phyloP scores from a whole-genome alignment of 495 filamentous ascomycete genomes.

The Jackrogersella minutella region DNA sequence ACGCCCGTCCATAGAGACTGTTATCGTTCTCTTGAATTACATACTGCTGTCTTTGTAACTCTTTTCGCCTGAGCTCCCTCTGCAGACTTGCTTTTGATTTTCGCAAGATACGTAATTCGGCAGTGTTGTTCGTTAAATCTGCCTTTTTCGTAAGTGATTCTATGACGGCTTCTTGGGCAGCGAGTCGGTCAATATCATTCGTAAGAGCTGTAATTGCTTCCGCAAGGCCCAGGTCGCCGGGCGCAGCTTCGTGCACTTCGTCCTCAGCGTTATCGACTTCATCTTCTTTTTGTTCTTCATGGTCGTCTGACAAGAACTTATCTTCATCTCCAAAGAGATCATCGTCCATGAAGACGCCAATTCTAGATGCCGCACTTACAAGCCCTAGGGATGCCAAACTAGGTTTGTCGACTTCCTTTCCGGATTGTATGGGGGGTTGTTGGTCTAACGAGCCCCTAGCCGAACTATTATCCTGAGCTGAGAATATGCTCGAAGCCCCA shows the following conservation, averaged over 20 bases:
- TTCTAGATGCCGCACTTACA: conserved; percentile 78
- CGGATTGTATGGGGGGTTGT: conserved; percentile 37
- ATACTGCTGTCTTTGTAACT: conserved; percentile 96
- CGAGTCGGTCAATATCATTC: conserved; percentile 87
- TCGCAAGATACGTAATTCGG: conserved; percentile 88
- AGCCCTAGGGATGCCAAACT: conserved; percentile 92
- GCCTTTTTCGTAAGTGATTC: conserved; percentile 93
- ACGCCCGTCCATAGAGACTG: conserved; percentile 91
- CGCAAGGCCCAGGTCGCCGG: conserved; percentile 90
- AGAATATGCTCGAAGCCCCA: conserved; percentile 58
- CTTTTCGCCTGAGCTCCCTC: conserved; percentile 90
- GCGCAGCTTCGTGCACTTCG: conserved; percentile 92
- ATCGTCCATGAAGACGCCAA: conserved; percentile 89
- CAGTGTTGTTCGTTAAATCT: conserved; percentile 94
- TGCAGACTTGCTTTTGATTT: conserved; percentile 95
- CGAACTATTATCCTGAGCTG: conserved; percentile 53
- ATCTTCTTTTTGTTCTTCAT: conserved; percentile 72
- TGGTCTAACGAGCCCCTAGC: conserved; percentile 66
- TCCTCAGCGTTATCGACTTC: conserved; percentile 72
- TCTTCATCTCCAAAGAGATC: conserved; percentile 93
- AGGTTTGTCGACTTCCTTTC: conserved; percentile 71
- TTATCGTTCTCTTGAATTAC: conserved; percentile 98
- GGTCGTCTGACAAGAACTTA: conserved; percentile 84
- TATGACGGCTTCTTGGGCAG: conserved; percentile 86
- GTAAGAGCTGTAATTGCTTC: conserved; percentile 89